Evolutionary conservation across 2,329 filamentous ascomycete species (phyloP).

Genomic region (Fusarium buxicola): DNA sequence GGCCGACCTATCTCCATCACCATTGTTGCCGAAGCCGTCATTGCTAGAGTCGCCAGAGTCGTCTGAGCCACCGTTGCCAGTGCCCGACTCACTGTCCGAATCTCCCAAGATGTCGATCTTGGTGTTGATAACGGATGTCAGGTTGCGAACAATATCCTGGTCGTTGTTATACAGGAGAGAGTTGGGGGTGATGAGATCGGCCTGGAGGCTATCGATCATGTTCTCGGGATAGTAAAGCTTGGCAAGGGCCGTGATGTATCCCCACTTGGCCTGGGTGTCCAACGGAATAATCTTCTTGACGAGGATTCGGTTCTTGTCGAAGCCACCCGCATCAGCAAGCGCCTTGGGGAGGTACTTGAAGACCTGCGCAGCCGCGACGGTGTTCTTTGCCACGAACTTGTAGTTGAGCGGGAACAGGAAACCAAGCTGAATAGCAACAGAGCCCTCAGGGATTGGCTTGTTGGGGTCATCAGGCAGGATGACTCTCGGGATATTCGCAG

Average conservation of each 20-base stretch:
- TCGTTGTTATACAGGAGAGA: conserved; percentile 81
- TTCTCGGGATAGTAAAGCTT: conserved; percentile 76
- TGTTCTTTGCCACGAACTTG: conserved; percentile 78
- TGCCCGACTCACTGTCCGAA: conserved; percentile 52
- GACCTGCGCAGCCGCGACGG: conserved; percentile 83
- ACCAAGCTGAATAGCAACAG: conserved; percentile 82
- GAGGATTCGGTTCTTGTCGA: conserved; percentile 66
- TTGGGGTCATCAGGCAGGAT: conserved; percentile 76
- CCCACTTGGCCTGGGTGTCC: conserved; percentile 74
- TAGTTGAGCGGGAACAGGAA: conserved; percentile 88
- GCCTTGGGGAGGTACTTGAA: conserved; percentile 82
- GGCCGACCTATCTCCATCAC: conserved; percentile 64
- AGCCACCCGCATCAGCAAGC: conserved; percentile 71
- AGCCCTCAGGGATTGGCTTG: conserved; percentile 67
- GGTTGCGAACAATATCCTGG: conserved; percentile 71
- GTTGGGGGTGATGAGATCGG: conserved; percentile 77
- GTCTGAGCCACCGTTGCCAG: conserved; percentile 44
- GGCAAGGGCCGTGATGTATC: conserved; percentile 84
- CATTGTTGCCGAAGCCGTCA: conserved; percentile 57
- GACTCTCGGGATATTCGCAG: conserved; percentile 76
- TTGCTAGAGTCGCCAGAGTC: conserved; percentile 53
- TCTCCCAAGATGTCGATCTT: conserved; percentile 67
- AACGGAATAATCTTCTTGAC: conserved; percentile 81
- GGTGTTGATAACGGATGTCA: conserved; percentile 86
- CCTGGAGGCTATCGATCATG: conserved; percentile 73